These are phyloP conservation scores for Aspergillus olivimuriae DNA, from an alignment of 495 filamentous ascomycete species.

Conservation along the genomic window DNA sequence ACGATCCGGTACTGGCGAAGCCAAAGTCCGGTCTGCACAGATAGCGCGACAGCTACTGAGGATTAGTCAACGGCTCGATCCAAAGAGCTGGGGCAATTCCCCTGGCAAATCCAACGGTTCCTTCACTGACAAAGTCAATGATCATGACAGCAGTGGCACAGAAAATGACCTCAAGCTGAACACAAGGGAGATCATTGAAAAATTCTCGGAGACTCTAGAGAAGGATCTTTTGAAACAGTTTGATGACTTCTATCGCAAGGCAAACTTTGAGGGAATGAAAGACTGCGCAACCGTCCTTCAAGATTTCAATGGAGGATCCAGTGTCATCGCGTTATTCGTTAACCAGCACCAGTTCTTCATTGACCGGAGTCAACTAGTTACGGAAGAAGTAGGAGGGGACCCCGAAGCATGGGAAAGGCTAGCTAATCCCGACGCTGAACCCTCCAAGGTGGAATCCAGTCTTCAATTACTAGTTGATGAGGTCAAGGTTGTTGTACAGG, in stretches of 20 bases:
- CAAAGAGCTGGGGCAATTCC: constrained; percentile 58
- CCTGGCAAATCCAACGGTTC: constrained; percentile 56
- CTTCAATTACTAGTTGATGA: constrained; percentile 89
- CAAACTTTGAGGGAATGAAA: constrained; percentile 94
- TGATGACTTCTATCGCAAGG: constrained; percentile 87
- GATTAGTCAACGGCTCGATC: constrained; percentile 80
- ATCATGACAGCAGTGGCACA: constrained; percentile 31
- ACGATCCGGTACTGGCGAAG: constrained; percentile 70
- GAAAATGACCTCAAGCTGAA: constrained; percentile 45
- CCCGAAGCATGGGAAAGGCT: constrained; percentile 82
- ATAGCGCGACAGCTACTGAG: constrained; percentile 84
- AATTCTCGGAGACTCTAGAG: constrained; percentile 91
- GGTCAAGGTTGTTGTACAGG: constrained; percentile 91
- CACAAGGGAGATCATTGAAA: constrained; percentile 87
- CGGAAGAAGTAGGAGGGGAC: constrained; percentile 81
- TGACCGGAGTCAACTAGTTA: constrained; percentile 79
- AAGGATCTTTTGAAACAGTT: constrained; percentile 95
- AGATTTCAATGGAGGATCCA: constrained; percentile 93
- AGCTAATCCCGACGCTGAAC: constrained; percentile 88
- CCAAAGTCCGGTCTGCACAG: constrained; percentile 80
- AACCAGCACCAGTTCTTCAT: constrained; percentile 99
- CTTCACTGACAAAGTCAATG: constrained; percentile 22
- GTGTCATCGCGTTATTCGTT: constrained; percentile 90
- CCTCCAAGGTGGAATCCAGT: constrained; percentile 84
- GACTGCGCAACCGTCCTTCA: constrained; percentile 88